phyloP scores from a whole-genome alignment of 2,329 filamentous ascomycete species.

The Boeremia exigua region DNA sequence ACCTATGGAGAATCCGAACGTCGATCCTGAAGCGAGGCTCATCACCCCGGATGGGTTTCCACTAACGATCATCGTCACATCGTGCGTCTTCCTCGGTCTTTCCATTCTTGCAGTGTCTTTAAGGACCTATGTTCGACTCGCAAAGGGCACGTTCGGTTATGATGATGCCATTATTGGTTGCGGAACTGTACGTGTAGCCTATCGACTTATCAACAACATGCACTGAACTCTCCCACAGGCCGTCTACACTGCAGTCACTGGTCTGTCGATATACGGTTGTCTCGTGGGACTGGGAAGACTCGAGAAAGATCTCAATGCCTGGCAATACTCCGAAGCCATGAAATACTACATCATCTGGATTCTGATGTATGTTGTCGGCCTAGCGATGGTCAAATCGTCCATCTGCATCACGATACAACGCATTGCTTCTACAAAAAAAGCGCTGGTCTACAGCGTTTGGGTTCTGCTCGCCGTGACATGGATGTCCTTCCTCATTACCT shows the following conservation, averaged over 20 bases:
- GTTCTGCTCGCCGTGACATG: slow-evolving; percentile 25
- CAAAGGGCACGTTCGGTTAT: slow-evolving; percentile 23
- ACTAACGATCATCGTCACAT: slow-evolving; percentile 25
- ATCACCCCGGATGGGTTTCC: slow-evolving; percentile 24
- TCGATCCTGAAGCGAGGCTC: slow-evolving; percentile 21
- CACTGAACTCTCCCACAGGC: slow-evolving; percentile 12
- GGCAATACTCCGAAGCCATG: slow-evolving; percentile 27
- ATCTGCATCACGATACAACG: slow-evolving; percentile 34
- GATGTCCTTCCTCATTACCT: slow-evolving; percentile 31
- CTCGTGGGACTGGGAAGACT: slow-evolving; percentile 29
- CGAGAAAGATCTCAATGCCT: slow-evolving; percentile 24
- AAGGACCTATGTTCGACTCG: slow-evolving; percentile 23
- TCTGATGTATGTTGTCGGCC: slow-evolving; percentile 29
- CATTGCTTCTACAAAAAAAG: slow-evolving; percentile 28
- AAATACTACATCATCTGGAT: slow-evolving; percentile 38
- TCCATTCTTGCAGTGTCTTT: slow-evolving; percentile 24
- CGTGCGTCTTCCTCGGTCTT: slow-evolving; percentile 22
- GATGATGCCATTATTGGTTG: slow-evolving; percentile 27
- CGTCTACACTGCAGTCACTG: slow-evolving; percentile 20
- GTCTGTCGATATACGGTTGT: slow-evolving; percentile 23
- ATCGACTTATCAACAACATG: not conserved
- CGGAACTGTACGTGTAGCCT: slow-evolving; percentile 19
- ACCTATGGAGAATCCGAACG: slow-evolving; percentile 10
- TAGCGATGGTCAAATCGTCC: slow-evolving; percentile 31
- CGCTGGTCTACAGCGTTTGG: slow-evolving; percentile 24